Base-by-base conservation (phyloP, 306 rosid species). In the Pyrus bretschneideri region DNA sequence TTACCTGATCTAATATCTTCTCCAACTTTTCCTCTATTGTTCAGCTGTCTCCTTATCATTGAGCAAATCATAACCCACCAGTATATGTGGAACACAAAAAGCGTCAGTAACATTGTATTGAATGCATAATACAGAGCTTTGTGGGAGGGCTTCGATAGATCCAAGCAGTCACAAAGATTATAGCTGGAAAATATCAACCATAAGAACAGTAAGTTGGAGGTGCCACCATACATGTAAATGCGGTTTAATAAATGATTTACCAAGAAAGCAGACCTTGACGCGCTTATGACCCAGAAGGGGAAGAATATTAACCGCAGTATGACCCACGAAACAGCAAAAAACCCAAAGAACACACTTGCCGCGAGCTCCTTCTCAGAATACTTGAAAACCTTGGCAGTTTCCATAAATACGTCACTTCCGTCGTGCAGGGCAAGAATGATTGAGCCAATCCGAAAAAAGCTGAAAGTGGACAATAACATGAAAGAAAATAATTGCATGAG, bases 1-100 rank as follows among this genome's bases (percentile, higher is more conserved):
- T 70, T 85, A 95, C 99, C 99, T 71, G 97, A 92, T 95, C 99
- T 95, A 81, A 95, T 95, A 86, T 92, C 97, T 79, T 95, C 99
- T 71, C 99, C 99, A 79, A 95, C 99, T 85, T 85, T 76, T 61
- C 99, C 99, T 42, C 97, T 88, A 75, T 95, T 95, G 78, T 87
- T 83, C 88, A 95, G 88, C 81, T 88, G 99, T 79, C 90, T 89
- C 54, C 60, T 60, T 80, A 95, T 85, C 99, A 95, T 95, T 15
- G 92, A 75, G 71, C 85, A 90, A 87, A 95, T 95, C 84, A 92
- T 96, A 79, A 89, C 78, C 99, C 99, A 95, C 99, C 99, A 95
- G 88, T 95, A 95, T 85, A 95, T 67, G 87, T 95, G 99, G 86
- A 95, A 95, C 85, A 92, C 89, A 75, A 95, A 88, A 80, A 95